phyloP scores from a whole-genome alignment of 495 filamentous ascomycete species.

The Aspergillus diversus region DNA sequence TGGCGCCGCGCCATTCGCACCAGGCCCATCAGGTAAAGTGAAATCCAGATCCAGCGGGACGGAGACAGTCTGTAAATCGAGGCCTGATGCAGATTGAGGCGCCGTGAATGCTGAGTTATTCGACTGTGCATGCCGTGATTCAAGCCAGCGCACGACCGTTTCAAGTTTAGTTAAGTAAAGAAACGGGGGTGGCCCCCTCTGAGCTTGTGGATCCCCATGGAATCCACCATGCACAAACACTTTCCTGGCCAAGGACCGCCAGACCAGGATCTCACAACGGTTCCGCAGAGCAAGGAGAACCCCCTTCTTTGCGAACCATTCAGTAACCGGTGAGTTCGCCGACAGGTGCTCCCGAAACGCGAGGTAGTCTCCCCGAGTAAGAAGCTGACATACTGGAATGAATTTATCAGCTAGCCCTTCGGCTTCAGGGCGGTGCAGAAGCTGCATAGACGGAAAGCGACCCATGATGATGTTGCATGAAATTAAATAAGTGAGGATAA shows the following conservation, averaged over 20 bases:
- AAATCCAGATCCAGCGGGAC: slow-evolving; percentile 41
- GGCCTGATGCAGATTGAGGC: slow-evolving; percentile 3
- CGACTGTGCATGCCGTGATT: slow-evolving; percentile 32
- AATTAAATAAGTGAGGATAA: slow-evolving; percentile 85
- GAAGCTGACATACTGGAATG: slow-evolving; percentile 70
- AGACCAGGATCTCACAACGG: slow-evolving; percentile 78
- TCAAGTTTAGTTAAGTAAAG: slow-evolving; percentile 48
- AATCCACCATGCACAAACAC: slow-evolving; percentile 69
- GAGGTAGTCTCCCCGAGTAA: slow-evolving; percentile 77
- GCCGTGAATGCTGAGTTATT: neutral
- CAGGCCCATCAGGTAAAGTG: slow-evolving; percentile 21
- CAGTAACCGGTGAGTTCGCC: slow-evolving; percentile 46
- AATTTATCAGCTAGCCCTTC: slow-evolving; percentile 71
- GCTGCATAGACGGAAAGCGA: slow-evolving; percentile 70
- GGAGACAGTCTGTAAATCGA: slow-evolving; percentile 41
- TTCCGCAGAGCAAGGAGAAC: slow-evolving; percentile 72
- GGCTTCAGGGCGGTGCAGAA: slow-evolving; percentile 75
- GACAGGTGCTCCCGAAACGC: slow-evolving; percentile 71
- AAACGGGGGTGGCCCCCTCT: slow-evolving; percentile 47
- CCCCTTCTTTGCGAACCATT: slow-evolving; percentile 78
- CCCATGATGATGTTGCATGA: slow-evolving; percentile 82
- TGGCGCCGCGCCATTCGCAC: slow-evolving; percentile 6
- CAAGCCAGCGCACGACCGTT: slow-evolving; percentile 44
- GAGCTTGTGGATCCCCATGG: slow-evolving; percentile 48
- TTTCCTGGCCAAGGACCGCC: slow-evolving; percentile 79